Evolutionary conservation across 2,329 filamentous ascomycete species (phyloP).

Genomic region (Bipolaris cookei): DNA sequence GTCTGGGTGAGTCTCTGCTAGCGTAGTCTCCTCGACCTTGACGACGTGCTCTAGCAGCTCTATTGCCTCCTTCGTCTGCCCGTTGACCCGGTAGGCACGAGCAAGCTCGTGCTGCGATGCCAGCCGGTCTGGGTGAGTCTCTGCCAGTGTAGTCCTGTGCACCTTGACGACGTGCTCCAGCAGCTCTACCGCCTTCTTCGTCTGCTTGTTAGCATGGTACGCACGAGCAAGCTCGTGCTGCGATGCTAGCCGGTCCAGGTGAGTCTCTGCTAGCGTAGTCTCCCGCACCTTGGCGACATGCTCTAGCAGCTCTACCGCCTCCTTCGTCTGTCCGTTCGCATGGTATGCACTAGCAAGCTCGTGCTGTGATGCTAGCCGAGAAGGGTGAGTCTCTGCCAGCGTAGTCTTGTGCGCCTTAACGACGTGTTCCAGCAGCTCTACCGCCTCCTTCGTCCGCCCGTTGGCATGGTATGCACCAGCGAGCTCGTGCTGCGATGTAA

Average conservation of each 20-base stretch:
- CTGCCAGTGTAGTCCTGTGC: neutral
- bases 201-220: slow-evolving; percentile 4
- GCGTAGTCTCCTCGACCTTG: slow-evolving; percentile 5
- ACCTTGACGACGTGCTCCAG: slow-evolving; percentile 15
- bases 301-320: slow-evolving; percentile 16
- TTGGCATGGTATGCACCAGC: neutral
- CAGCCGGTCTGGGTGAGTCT: too few species aligned
- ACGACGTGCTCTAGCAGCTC: slow-evolving; percentile 17
- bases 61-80: too few species aligned
- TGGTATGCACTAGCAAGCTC: too few species aligned
- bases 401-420: too few species aligned
- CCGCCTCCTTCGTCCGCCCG: slow-evolving; percentile 11
- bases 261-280: slow-evolving; percentile 10
- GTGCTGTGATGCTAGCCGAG: too few species aligned
- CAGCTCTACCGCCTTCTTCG: slow-evolving; percentile 12
- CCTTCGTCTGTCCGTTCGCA: too few species aligned
- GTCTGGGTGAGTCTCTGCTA: slow-evolving; percentile 13
- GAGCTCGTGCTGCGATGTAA: slow-evolving; percentile 20
- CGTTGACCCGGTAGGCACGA: too few species aligned
- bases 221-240: slow-evolving; percentile 14
- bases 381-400: too few species aligned
- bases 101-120: too few species aligned
- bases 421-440: too few species aligned
- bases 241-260: slow-evolving; percentile 16
- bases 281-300: slow-evolving; percentile 11